These are phyloP conservation scores for Cladorrhinum sp. DNA, from an alignment of 2,329 filamentous ascomycete genomes.

Conservation along the genomic window DNA sequence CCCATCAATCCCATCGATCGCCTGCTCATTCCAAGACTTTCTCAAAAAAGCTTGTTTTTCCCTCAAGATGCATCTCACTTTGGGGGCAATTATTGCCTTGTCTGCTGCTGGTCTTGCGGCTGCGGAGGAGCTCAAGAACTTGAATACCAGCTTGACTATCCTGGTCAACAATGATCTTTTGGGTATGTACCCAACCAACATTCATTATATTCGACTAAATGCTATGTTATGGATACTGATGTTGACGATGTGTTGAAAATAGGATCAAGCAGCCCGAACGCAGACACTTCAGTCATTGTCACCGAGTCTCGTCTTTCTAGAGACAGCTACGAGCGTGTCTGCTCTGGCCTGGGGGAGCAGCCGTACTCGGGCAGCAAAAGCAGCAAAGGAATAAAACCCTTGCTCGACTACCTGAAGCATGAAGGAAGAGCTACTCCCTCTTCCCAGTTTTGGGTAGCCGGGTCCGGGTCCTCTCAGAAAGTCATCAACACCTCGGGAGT, in stretches of 20 bases:
- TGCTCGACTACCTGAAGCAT: constrained; percentile 38
- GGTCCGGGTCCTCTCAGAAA: constrained; percentile 18
- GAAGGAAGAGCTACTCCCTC: constrained; percentile 26
- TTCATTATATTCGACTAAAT: neutral
- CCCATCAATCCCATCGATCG: neutral
- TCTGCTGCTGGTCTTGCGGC: constrained; percentile 20
- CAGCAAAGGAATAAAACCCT: constrained; percentile 26
- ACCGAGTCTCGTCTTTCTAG: constrained; percentile 30
- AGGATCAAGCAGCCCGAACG: constrained; percentile 35
- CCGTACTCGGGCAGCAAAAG: constrained; percentile 29
- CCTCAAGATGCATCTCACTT: constrained; percentile 12
- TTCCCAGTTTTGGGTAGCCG: constrained; percentile 39
- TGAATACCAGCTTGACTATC: constrained; percentile 38
- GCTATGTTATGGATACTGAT: no score
- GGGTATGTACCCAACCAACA: constrained; percentile 28
- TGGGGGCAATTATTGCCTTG: constrained; percentile 6
- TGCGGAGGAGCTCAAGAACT: constrained; percentile 32
- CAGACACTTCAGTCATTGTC: constrained; percentile 36
- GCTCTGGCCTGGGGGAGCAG: constrained; percentile 39
- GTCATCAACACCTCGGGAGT: constrained; percentile 15
- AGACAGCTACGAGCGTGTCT: constrained; percentile 31
- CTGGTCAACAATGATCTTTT: constrained; percentile 42
- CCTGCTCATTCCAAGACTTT: neutral
- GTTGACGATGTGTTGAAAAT: no score
- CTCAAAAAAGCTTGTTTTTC: neutral